A percentile compares a stretch with the other conserved stretches of the same genome.
Conservation (phyloP, 176 grass and related monocot genomes). For the Guadua angustifolia region DNA sequence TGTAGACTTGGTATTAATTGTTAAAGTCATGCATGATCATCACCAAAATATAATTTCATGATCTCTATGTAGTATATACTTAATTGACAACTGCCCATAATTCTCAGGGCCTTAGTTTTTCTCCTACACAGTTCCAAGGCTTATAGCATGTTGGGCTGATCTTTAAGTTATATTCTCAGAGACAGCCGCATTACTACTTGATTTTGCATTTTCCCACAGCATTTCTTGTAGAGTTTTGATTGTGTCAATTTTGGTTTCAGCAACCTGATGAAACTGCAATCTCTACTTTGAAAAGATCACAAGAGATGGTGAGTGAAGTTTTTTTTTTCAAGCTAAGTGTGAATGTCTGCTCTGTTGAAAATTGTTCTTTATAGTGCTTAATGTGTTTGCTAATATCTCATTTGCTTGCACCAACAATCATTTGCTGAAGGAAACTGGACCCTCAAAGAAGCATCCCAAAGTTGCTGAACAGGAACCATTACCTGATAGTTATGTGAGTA, state of each 20-base stretch:
- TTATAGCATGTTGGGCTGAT: neutral
- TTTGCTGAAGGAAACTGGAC: slow-evolving; percentile 51
- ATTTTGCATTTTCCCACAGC: neutral
- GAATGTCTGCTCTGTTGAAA: neutral
- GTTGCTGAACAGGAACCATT: slow-evolving; percentile 34
- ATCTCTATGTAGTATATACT: neutral
- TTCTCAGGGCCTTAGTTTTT: slow-evolving; percentile 23
- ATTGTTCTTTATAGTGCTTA: neutral
- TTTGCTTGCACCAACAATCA: slow-evolving; percentile 17
- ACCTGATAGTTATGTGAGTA: slow-evolving; percentile 60
- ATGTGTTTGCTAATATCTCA: neutral
- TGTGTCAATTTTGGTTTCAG: slow-evolving; percentile 46
- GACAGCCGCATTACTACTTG: slow-evolving; percentile 11
- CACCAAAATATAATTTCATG: slow-evolving; percentile 7
- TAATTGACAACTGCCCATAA: neutral
- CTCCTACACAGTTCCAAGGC: neutral
- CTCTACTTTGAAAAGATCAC: slow-evolving; percentile 52
- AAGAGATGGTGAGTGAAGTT: slow-evolving; percentile 53
- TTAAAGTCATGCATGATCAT: neutral
- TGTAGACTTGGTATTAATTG: neutral
- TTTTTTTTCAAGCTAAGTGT: neutral
- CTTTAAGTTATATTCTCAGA: slow-evolving; percentile 20
- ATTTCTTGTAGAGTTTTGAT: slow-evolving; percentile 6
- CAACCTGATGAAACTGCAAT: slow-evolving; percentile 71
- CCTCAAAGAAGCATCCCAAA: slow-evolving; percentile 50